Percentiles rank a stretch among this genome's conserved stretches.
Evolutionary conservation across 2,329 filamentous ascomycete genomes (phyloP).

Genomic region (Zalaria sp.): DNA sequence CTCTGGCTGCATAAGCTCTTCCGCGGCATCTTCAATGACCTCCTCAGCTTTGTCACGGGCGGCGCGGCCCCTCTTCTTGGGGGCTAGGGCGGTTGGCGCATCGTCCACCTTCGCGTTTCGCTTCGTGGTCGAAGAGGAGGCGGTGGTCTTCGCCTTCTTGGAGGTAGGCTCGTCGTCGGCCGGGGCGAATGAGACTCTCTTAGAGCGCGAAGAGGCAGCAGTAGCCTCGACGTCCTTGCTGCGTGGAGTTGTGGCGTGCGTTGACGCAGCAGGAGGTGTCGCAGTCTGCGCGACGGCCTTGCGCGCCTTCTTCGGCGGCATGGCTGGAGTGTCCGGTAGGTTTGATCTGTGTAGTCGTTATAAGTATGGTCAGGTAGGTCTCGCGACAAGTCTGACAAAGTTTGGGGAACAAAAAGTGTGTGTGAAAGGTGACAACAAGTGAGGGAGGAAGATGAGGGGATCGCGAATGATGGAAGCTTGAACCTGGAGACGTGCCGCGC

Average conservation of each 20-base stretch:
- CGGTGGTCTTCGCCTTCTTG: constrained; percentile 3
- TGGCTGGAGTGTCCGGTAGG: neutral
- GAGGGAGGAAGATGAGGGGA: neutral
- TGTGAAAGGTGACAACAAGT: neutral
- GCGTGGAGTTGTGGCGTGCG: constrained; percentile 10
- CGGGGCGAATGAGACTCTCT: constrained; percentile 2
- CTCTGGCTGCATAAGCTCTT: constrained; percentile 1
- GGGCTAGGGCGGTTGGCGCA: neutral
- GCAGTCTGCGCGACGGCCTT: neutral
- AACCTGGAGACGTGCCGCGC: neutral
- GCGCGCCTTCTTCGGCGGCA: neutral
- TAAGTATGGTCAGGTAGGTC: neutral
- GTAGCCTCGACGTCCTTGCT: constrained; percentile 14
- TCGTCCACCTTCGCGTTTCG: neutral
- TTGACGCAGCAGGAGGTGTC: constrained; percentile 1
- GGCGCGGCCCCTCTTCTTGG: neutral
- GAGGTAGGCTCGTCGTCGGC: neutral
- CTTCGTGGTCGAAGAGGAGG: neutral
- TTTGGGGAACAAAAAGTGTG: neutral
- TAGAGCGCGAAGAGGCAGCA: constrained; percentile 8
- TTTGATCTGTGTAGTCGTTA: neutral
- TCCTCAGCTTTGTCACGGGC: neutral
- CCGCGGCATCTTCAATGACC: neutral
- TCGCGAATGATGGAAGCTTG: neutral
- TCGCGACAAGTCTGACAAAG: neutral